Base-by-base conservation (phyloP, 1,139 yeast species). In the Magnusiomyces paraingens region DNA sequence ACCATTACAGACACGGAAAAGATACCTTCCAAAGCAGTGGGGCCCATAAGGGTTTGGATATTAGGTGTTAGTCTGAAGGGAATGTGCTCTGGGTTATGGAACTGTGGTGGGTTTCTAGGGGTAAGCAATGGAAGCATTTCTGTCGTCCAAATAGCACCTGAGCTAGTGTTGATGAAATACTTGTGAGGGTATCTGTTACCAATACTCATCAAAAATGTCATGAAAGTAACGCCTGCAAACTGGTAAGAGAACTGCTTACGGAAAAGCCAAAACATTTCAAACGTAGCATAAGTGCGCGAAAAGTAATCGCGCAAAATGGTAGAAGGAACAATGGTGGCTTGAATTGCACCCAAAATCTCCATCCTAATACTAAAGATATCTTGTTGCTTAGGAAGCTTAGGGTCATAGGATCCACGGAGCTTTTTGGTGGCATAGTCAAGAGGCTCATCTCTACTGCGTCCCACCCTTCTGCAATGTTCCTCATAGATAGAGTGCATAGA, bases 41-140 rank as follows among this genome's bases (percentile, higher is more conserved):
- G 96, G 39, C 99, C 99, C 75, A 94, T 89, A 64, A 93, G 77
- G 61, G 86, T 84, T 69, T 93, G 99, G 55, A 94, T 81, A 66
- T 94, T 94, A 43, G 99, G 99, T 4, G 99, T 93, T 66, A 94
- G 78, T 66, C 99, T 79, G 79, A 94, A 93, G 44, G 99, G 98
- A 51, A 93, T 98, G 61, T 90, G 82, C 67, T 94, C 99, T n/a
- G 91, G 83, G 63, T 90, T 89, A 66, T 86, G 87, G 75, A 93
- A 90, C 41, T 93, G 78, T 35, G 99, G 99, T 0, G 95, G 85
- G 6, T 84, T 84, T 73, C 68, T 84, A 80, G 70, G 66, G 3
- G 75, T 69, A 3, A 75, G 73, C 56, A 74, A 84, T 26, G 99
- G 98, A 53, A 94, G 76, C 96, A 93, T 90, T 65, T 94, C 99